Conservation (phyloP, 2,329 filamentous ascomycete species). For the Claviceps sp. region DNA sequence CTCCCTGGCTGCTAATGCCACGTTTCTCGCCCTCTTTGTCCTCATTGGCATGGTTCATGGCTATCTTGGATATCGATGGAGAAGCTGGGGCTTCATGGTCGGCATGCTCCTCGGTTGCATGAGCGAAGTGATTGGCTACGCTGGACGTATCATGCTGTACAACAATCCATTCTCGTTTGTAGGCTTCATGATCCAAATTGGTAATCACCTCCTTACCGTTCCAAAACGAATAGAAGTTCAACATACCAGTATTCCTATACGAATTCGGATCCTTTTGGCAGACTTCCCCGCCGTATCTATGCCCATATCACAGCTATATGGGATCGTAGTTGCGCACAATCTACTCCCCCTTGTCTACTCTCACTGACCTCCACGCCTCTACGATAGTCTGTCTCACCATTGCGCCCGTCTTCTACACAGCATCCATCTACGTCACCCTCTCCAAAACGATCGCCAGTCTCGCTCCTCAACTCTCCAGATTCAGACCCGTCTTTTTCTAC, state of each 20-base stretch:
- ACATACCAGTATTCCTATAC: background rate
- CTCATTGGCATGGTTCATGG: conserved; percentile 27
- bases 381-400: conserved; percentile 40
- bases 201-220: conserved; percentile 17
- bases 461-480: conserved; percentile 26
- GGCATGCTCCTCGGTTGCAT: conserved; percentile 43
- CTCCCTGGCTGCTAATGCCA: conserved; percentile 36
- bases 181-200: conserved; percentile 54
- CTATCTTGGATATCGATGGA: conserved; percentile 32
- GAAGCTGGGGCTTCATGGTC: conserved; percentile 32
- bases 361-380: background rate
- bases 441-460: conserved; percentile 27
- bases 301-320: too few relatives aligned
- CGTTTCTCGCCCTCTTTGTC: conserved; percentile 37
- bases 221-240: background rate
- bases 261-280: background rate
- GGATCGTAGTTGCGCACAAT: background rate
- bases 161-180: conserved; percentile 43
- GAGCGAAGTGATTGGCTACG: conserved; percentile 48
- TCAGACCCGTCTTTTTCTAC: conserved; percentile 29
- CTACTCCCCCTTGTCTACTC: background rate
- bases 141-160: conserved; percentile 43
- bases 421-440: conserved; percentile 54
- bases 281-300: background rate
- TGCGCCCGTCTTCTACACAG: conserved; percentile 36